Evolutionary conservation across 2,329 filamentous ascomycete species (phyloP), one percentile per base, ranked within the genome.

Genomic region (Pochonia chlamydosporia): DNA sequence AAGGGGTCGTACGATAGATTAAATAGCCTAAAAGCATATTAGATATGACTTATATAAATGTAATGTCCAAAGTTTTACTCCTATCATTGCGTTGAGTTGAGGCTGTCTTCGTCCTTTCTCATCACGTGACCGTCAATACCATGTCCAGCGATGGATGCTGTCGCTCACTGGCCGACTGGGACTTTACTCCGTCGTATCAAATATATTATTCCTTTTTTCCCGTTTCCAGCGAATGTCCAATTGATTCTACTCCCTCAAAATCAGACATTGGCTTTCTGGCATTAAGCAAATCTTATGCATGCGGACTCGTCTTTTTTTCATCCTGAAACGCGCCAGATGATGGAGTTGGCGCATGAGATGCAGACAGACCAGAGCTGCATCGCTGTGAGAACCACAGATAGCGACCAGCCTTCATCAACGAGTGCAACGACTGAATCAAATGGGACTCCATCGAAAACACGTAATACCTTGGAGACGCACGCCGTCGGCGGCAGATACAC

Each of bases 1-100:
- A 81, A 43, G 89, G 89, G 0, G 81, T 89, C 2, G 72, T 95
- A 11, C 67, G 72, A 40, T 81, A 71, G 51, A 40, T 16, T 40
- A 24, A 9, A 20, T n/a, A 33, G 14, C 3, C 16, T 16, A 5
- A 21, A 18, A 24, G 30, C 42, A 30, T 7, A 33, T 14, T 21
- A 23, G 20, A 39, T 16, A 20, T 36, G 3, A 36, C 33, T 11
- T 36, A 20, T 21, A 21, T 39, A 24, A 4, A 21, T 39, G 35
- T 39, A 24, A 11, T 21, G 21, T 18, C 35, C 21, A 18, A 5
- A 23, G 23, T 39, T 36, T 16, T n/a, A n/a, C n/a, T n/a, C n/a
- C 5, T 20, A 35, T 35, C 14, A 9, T 5, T 26, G n/a, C 10
- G 40, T 21, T 8, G 21, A 25, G 9, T 7, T 23, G 31, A n/a